These are phyloP conservation scores for Populus deltoides DNA, from an alignment of 345 rosid species.

Conservation along the genomic window DNA sequence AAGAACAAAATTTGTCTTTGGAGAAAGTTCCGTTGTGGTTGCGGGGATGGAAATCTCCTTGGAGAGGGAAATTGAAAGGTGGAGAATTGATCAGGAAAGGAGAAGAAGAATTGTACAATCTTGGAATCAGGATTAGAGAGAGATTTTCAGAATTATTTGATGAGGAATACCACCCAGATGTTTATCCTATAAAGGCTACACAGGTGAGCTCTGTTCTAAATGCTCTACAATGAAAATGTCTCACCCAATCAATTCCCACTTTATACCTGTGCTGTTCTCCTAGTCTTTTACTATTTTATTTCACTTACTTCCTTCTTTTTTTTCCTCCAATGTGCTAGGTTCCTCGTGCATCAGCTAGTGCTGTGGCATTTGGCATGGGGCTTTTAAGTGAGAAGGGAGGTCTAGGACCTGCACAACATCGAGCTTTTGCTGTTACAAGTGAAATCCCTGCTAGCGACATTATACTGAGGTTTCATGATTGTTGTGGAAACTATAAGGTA, in stretches of 20 bases:
- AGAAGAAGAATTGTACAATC: slow-evolving; percentile 73
- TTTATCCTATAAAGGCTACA: slow-evolving; percentile 69
- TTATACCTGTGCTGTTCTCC: background rate
- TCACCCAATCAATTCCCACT: background rate
- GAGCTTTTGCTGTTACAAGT: slow-evolving; percentile 81
- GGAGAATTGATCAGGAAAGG: slow-evolving; percentile 75
- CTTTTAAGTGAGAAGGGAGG: slow-evolving; percentile 73
- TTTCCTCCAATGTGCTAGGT: slow-evolving; percentile 40
- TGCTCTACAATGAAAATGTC: background rate
- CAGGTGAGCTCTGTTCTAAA: slow-evolving; percentile 47
- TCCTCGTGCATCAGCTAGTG: slow-evolving; percentile 94
- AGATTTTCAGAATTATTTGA: slow-evolving; percentile 67
- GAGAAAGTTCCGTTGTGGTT: slow-evolving; percentile 70
- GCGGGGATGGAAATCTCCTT: slow-evolving; percentile 70
- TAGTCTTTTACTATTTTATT: background rate
- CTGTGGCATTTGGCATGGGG: slow-evolving; percentile 98
- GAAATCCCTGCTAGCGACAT: slow-evolving; percentile 94
- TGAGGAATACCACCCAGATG: slow-evolving; percentile 85
- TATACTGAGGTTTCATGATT: slow-evolving; percentile 70
- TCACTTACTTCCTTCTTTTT: slow-evolving; percentile 2
- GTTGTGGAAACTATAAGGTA: slow-evolving; percentile 93
- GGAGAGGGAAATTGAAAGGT: slow-evolving; percentile 78
- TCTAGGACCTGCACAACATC: slow-evolving; percentile 74
- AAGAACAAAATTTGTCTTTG: slow-evolving; percentile 38
- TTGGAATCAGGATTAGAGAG: slow-evolving; percentile 72